These are phyloP conservation scores for Trifolium fragiferum DNA, from an alignment of 306 rosid species.

Conservation along the genomic window DNA sequence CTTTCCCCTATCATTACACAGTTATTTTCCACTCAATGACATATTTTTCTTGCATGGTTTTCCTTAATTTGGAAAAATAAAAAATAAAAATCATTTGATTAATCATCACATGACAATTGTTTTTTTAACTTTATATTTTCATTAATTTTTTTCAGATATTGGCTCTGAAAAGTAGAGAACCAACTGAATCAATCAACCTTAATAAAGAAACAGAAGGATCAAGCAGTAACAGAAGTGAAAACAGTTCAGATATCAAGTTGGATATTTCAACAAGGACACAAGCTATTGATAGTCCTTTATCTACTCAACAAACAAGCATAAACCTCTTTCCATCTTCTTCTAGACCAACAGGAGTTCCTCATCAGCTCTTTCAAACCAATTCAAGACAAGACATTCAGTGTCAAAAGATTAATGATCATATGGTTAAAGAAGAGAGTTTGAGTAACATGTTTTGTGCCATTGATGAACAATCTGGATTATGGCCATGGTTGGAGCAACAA, in stretches of 20 bases:
- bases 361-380: constrained; percentile 75
- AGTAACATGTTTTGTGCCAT: constrained; percentile 88
- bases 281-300: constrained; percentile 79
- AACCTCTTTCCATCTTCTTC: constrained; percentile 67
- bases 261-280: constrained; percentile 91
- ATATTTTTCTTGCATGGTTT: constrained; percentile 39
- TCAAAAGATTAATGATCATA: constrained; percentile 76
- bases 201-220: constrained; percentile 99
- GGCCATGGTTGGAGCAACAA: constrained; percentile 99
- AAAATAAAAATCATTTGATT: background rate
- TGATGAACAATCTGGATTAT: constrained; percentile 92
- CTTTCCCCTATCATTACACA: constrained; percentile 34
- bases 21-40: constrained; percentile 40
- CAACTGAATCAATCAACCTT: constrained; percentile 93
- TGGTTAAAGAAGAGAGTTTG: constrained; percentile 77
- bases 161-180: constrained; percentile 93
- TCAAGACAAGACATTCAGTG: constrained; percentile 74
- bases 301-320: constrained; percentile 60
- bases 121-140: background rate
- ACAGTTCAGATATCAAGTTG: constrained; percentile 91
- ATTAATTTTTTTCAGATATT: constrained; percentile 58
- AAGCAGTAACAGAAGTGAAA: constrained; percentile 97
- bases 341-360: constrained; percentile 76
- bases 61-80: background rate
- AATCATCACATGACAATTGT: background rate